Base-by-base conservation (phyloP, 2,329 filamentous ascomycete species). In the Phyllosticta ampelicida region DNA sequence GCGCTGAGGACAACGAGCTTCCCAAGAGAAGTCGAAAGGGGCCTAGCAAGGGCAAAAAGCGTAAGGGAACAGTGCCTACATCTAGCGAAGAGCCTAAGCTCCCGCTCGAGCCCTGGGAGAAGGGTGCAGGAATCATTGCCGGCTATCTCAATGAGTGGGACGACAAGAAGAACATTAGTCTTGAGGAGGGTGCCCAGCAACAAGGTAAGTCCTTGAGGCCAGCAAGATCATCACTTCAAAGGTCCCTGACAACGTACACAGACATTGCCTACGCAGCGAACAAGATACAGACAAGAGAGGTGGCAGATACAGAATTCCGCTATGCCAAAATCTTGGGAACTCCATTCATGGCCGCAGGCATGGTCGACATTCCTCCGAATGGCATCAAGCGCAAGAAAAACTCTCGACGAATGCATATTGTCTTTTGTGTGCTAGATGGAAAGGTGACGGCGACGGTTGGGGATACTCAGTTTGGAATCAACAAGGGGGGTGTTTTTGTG, bases 371-470 rank as follows among this genome's bases (percentile, higher is more conserved):
- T 54, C 89, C 90, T 5, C 86, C 89, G 0, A 86, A 87, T 1
- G 84, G 88, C 29, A 83, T 87, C 68, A 99, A 99, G 77, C 84
- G 86, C 64, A 83, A 86, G 53, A 97, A 97, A 79, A 97, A 96
- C 73, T 87, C 88, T 36, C 82, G 92, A 62, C 91, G 88, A 75
- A 97, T 96, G 89, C 90, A 96, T 69, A 94, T 99, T 86, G 86
- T 88, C 1, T 97, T 97, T 72, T 96, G 95, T 65, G 87, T 99
- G 28, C 86, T 90, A 65, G 81, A 82, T 51, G 94, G 94, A 20
- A 85, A 87, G 63, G 90, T 96, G 19, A 78, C 84, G 63, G 91
- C 96, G 19, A 87, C 84, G 26, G 82, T 95, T 53, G 84, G 87
- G 63, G 82, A 87, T 63, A 86, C 81, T 21, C 77, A 80, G 61